These are phyloP conservation scores for Aquilaria sinensis DNA, from an alignment of 345 rosid species.

Conservation along the genomic window DNA sequence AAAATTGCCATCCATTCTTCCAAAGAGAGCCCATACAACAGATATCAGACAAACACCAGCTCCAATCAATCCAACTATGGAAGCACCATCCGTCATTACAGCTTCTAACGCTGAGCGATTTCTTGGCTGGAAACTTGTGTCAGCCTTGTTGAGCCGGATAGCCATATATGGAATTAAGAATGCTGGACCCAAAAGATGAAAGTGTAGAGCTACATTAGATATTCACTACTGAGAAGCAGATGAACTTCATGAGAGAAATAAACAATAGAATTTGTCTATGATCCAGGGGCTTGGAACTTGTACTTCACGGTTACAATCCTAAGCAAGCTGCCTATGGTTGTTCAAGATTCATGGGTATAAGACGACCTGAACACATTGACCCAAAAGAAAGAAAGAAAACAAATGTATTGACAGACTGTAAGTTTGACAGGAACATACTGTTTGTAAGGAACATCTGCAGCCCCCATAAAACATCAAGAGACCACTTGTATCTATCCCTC, in stretches of 20 bases:
- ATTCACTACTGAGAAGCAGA: slow-evolving; percentile 5
- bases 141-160: slow-evolving; percentile 56
- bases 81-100: slow-evolving; percentile 65
- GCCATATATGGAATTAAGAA: slow-evolving; percentile 97
- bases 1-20: slow-evolving; percentile 60
- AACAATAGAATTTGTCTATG: background rate
- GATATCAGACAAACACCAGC: slow-evolving; percentile 67
- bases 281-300: too few relatives aligned
- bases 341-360: too few relatives aligned
- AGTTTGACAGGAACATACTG: slow-evolving; percentile 37
- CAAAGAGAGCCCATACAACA: slow-evolving; percentile 59
- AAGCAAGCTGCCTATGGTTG: too few relatives aligned
- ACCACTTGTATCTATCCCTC: slow-evolving; percentile 72
- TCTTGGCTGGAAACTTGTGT: slow-evolving; percentile 24
- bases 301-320: too few relatives aligned
- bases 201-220: background rate
- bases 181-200: slow-evolving; percentile 32
- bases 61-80: slow-evolving; percentile 73
- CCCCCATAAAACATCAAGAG: slow-evolving; percentile 75
- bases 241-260: background rate
- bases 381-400: too few relatives aligned
- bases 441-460: slow-evolving; percentile 97
- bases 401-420: slow-evolving; percentile 1
- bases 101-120: slow-evolving; percentile 54
- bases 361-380: too few relatives aligned